A percentile compares a stretch with the other conserved stretches of the same genome.
Evolutionary conservation across 1,139 yeast species (phyloP).

Genomic region (Geotrichum citri-aurantii): DNA sequence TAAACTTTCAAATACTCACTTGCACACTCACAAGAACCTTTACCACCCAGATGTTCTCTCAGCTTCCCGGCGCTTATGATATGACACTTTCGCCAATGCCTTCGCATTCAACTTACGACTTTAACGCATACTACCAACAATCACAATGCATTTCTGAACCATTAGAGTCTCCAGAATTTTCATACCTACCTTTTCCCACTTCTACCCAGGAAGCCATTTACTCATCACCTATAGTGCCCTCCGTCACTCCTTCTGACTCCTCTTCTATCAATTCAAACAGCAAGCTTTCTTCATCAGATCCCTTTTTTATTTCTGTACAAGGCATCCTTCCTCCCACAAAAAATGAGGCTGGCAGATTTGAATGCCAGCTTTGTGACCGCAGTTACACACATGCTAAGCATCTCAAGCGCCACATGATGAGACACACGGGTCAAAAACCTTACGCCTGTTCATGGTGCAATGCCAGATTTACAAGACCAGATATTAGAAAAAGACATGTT

Average conservation of each 20-base stretch:
- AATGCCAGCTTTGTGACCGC: slow-evolving; percentile 29
- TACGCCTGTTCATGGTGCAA: slow-evolving; percentile 29
- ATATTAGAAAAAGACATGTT: slow-evolving; percentile 29
- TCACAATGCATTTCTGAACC: background rate
- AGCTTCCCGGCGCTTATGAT: background rate
- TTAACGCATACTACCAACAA: background rate
- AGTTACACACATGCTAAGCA: slow-evolving; percentile 35
- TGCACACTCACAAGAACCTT: background rate
- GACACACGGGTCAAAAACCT: slow-evolving; percentile 33
- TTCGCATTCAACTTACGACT: background rate
- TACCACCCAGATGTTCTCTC: background rate
- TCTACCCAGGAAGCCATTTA: background rate
- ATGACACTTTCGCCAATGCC: background rate
- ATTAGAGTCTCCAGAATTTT: background rate
- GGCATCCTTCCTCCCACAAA: slow-evolving; percentile 18
- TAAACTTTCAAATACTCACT: background rate
- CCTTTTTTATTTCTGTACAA: slow-evolving; percentile 16
- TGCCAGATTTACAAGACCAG: slow-evolving; percentile 30
- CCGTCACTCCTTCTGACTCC: background rate
- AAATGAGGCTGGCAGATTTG: slow-evolving; percentile 29
- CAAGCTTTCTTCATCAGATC: slow-evolving; percentile 6
- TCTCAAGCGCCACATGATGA: slow-evolving; percentile 32
- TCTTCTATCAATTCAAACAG: background rate
- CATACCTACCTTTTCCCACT: background rate
- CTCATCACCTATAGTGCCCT: background rate